phyloP scores from a whole-genome alignment of 106 monocot genomes.

The Gastrodia elata region DNA sequence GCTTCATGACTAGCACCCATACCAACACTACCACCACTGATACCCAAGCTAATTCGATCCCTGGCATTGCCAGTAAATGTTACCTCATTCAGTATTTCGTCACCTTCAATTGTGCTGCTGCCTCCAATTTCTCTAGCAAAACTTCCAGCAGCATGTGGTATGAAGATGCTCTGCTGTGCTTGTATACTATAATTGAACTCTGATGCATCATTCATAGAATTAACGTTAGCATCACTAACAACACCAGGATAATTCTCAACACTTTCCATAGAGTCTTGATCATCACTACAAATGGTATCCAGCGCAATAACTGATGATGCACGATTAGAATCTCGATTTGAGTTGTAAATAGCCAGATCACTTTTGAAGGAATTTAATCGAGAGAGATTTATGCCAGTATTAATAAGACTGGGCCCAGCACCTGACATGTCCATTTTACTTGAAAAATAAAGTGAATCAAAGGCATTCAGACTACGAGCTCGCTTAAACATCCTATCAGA shows the following conservation, averaged over 20 bases:
- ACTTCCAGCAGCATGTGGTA: constrained; percentile 64
- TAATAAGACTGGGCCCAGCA: constrained; percentile 64
- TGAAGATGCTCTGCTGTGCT: constrained; percentile 74
- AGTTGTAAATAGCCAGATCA: constrained; percentile 31
- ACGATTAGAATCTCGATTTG: constrained; percentile 65
- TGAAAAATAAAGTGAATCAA: constrained; percentile 29
- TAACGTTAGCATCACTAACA: constrained; percentile 52
- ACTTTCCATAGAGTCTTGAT: constrained; percentile 94
- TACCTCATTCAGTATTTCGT: constrained; percentile 80
- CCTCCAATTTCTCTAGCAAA: constrained; percentile 64
- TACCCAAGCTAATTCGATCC: constrained; percentile 76
- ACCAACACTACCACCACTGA: constrained; percentile 96
- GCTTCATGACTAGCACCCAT: constrained; percentile 99
- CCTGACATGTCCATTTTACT: constrained; percentile 49
- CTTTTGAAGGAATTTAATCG: constrained; percentile 39
- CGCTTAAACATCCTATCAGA: constrained; percentile 59
- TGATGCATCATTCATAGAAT: constrained; percentile 53
- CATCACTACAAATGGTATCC: constrained; percentile 51
- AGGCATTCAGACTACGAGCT: constrained; percentile 51
- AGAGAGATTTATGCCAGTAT: constrained; percentile 51
- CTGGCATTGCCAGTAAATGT: constrained; percentile 61
- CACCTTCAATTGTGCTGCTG: constrained; percentile 88
- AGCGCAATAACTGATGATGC: constrained; percentile 96
- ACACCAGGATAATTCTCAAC: constrained; percentile 92
- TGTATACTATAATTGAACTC: constrained; percentile 72